These are phyloP conservation scores for Lasiosphaeria miniovina DNA, from an alignment of 495 filamentous ascomycete genomes.

Conservation along the genomic window DNA sequence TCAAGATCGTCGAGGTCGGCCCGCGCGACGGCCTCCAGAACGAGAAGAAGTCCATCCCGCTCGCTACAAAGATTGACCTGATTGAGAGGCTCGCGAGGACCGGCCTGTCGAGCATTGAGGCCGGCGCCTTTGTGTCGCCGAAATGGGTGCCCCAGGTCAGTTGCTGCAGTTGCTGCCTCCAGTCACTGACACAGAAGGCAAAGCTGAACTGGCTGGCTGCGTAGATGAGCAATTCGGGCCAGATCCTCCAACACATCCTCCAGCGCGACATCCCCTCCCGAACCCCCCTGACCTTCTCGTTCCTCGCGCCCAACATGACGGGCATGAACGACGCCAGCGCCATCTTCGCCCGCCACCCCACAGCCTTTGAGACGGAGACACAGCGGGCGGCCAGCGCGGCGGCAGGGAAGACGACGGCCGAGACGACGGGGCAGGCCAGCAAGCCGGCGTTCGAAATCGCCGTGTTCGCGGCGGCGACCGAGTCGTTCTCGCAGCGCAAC, in stretches of 20 bases:
- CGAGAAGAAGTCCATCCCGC: constrained; percentile 77
- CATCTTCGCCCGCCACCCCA: constrained; percentile 39
- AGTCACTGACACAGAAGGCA: too few relatives aligned
- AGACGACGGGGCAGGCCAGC: neutral
- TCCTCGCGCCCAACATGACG: constrained; percentile 84
- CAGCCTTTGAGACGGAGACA: constrained; percentile 36
- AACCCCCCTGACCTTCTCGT: constrained; percentile 79
- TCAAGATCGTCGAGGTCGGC: constrained; percentile 84
- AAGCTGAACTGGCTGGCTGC: constrained; percentile 4
- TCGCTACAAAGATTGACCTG: constrained; percentile 82
- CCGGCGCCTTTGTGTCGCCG: constrained; percentile 89
- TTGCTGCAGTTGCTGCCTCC: constrained; percentile 14
- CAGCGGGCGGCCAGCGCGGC: neutral
- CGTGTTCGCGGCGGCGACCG: constrained; percentile 89
- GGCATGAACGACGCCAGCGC: constrained; percentile 61
- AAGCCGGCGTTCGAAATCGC: constrained; percentile 71
- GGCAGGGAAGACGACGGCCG: constrained; percentile 7
- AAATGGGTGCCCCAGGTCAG: constrained; percentile 97
- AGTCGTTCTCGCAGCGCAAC: constrained; percentile 86
- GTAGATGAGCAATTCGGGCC: constrained; percentile 87
- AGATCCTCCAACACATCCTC: constrained; percentile 75
- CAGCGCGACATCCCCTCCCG: constrained; percentile 62
- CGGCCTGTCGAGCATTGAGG: constrained; percentile 84
- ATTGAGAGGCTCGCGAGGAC: constrained; percentile 78
- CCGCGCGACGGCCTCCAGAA: constrained; percentile 95